Conservation (phyloP, 148 eudicot genomes). For the Camellia japonica region DNA sequence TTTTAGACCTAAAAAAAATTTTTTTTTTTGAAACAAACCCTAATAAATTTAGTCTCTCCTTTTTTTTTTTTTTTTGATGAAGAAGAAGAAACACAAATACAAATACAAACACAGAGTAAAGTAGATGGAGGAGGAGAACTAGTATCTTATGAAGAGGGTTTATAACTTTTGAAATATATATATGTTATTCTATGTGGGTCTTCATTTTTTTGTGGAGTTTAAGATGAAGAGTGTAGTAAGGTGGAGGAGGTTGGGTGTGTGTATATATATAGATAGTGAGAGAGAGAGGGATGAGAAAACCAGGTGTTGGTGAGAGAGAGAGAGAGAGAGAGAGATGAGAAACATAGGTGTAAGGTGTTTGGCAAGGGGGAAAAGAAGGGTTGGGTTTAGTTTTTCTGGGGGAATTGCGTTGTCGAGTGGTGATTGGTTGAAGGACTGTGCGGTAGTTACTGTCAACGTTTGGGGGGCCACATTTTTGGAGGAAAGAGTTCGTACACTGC, state of each 20-base stretch:
- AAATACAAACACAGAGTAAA: not conserved
- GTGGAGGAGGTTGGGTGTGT: not conserved
- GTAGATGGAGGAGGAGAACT: not conserved
- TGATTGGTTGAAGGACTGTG: conserved; percentile 5
- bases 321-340: not conserved
- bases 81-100: not conserved
- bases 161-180: too few species aligned
- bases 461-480: not conserved
- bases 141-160: too few species aligned
- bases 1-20: not conserved
- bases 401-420: conserved; percentile 18
- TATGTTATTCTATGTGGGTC: conserved; percentile 1
- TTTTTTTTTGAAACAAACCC: not conserved
- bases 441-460: conserved; percentile 1
- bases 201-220: not conserved
- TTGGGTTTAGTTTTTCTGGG: not conserved
- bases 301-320: not conserved
- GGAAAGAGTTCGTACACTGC: too few species aligned
- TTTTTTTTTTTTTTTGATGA: not conserved
- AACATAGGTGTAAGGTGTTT: not conserved
- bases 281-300: not conserved
- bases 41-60: not conserved
- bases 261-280: not conserved
- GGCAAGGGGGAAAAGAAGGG: not conserved
- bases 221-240: not conserved